Evolutionary conservation across 2,329 filamentous ascomycete genomes (phyloP).

Genomic region (Fusarium mexicanum): DNA sequence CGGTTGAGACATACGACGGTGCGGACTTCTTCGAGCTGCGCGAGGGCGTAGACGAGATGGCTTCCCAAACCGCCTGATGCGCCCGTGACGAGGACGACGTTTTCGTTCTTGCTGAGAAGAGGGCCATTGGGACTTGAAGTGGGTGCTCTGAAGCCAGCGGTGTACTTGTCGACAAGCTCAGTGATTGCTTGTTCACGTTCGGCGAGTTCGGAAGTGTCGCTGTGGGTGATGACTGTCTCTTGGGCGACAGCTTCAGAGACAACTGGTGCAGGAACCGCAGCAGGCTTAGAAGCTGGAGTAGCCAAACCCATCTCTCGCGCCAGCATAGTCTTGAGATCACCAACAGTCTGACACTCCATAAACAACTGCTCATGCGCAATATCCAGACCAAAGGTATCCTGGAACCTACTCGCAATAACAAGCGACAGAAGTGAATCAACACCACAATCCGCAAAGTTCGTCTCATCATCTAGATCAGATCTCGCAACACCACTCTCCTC

Average conservation of each 20-base stretch:
- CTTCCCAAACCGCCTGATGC: conserved; percentile 17
- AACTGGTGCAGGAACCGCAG: not conserved
- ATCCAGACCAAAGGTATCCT: conserved; percentile 49
- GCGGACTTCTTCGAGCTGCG: conserved; percentile 13
- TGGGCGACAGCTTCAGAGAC: not conserved
- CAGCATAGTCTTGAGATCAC: conserved; percentile 14
- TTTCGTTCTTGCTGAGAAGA: not conserved
- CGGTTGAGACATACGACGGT: conserved; percentile 23
- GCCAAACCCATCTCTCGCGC: not conserved
- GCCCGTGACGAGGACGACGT: conserved; percentile 9
- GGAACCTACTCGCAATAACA: conserved; percentile 65
- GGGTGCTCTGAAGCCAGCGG: not conserved
- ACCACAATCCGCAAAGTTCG: conserved; percentile 66
- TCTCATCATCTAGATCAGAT: conserved; percentile 66
- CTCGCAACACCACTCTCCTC: conserved; percentile 65
- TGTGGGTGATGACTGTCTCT: not conserved
- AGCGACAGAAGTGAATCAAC: conserved; percentile 70
- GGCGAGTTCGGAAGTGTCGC: not conserved
- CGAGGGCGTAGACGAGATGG: conserved; percentile 24
- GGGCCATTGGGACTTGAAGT: not conserved
- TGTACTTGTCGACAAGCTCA: conserved; percentile 14
- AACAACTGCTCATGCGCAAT: conserved; percentile 23
- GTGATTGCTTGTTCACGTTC: conserved; percentile 1
- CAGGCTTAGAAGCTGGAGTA: not conserved
- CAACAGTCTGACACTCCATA: conserved; percentile 24